Conservation (phyloP, 495 filamentous ascomycete species). For the Lichenothelia convexa region DNA sequence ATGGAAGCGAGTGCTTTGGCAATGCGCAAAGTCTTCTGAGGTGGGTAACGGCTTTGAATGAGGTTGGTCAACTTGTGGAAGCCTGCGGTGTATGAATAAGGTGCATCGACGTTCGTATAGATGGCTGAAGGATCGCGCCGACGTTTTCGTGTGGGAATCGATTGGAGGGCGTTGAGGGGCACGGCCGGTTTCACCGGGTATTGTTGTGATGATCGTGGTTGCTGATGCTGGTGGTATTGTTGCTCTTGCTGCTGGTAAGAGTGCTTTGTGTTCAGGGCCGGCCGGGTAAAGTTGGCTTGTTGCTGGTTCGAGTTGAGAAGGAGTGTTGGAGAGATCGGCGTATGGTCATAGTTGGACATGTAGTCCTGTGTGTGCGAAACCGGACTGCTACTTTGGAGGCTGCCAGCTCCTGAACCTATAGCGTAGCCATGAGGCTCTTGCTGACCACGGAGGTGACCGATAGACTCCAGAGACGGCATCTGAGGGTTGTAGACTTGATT, state of each 20-base stretch:
- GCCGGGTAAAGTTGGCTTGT: slow-evolving; percentile 6
- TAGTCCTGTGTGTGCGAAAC: slow-evolving; percentile 13
- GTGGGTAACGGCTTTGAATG: slow-evolving; percentile 56
- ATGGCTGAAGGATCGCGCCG: slow-evolving; percentile 31
- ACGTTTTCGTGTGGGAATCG: not conserved
- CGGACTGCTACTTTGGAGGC: slow-evolving; percentile 40
- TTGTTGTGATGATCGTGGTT: slow-evolving; percentile 11
- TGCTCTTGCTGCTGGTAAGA: slow-evolving; percentile 13
- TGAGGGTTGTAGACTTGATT: not conserved
- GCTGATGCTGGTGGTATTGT: slow-evolving; percentile 12
- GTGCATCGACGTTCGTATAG: slow-evolving; percentile 73
- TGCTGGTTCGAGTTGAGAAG: slow-evolving; percentile 7
- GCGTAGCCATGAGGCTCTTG: slow-evolving; percentile 48
- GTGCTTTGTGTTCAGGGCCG: slow-evolving; percentile 13
- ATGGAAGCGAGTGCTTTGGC: slow-evolving; percentile 76
- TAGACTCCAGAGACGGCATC: not conserved
- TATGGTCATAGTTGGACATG: slow-evolving; percentile 12
- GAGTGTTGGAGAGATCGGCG: slow-evolving; percentile 13
- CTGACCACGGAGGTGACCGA: slow-evolving; percentile 14
- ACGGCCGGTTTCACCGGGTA: slow-evolving; percentile 18
- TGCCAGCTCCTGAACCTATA: slow-evolving; percentile 46
- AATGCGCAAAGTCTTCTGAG: slow-evolving; percentile 52
- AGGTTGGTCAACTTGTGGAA: slow-evolving; percentile 81
- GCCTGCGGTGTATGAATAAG: slow-evolving; percentile 74
- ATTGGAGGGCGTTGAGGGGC: slow-evolving; percentile 3